Percentiles rank a stretch among this genome's conserved stretches.
phyloP scores from a whole-genome alignment of 2,329 filamentous ascomycete genomes.

The Fusarium veterinarium region DNA sequence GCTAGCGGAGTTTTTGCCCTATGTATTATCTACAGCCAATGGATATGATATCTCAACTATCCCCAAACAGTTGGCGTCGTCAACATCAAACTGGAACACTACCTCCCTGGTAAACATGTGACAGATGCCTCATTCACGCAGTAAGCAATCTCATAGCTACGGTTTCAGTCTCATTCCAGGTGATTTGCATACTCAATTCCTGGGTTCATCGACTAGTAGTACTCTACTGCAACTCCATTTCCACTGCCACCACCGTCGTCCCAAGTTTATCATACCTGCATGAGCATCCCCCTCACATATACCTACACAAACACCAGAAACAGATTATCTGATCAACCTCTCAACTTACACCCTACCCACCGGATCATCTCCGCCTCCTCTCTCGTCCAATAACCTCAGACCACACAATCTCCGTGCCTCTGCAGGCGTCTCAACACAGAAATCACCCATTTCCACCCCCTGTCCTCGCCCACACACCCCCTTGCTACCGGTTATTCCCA shows the following conservation, averaged over 20 bases:
- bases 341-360: slow-evolving; percentile 5
- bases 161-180: background rate
- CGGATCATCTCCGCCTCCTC: slow-evolving; percentile 8
- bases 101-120: slow-evolving; percentile 11
- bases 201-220: background rate
- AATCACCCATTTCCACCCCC: slow-evolving; percentile 26
- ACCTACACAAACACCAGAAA: background rate
- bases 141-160: background rate
- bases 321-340: slow-evolving; percentile 15
- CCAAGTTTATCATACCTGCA: slow-evolving; percentile 15
- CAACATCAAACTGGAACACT: background rate
- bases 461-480: slow-evolving; percentile 12
- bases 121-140: background rate
- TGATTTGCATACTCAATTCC: background rate
- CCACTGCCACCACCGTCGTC: background rate
- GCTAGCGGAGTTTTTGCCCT: background rate
- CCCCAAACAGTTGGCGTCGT: background rate
- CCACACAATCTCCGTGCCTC: slow-evolving; percentile 10
- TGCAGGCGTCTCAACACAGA: slow-evolving; percentile 34
- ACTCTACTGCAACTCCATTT: background rate
- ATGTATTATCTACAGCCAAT: background rate
- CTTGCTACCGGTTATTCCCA: slow-evolving; percentile 28
- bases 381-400: slow-evolving; percentile 11
- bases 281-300: background rate
- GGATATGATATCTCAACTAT: background rate